Evolutionary conservation across 2,329 filamentous ascomycete species (phyloP).

Genomic region (Monosporascus sp.): DNA sequence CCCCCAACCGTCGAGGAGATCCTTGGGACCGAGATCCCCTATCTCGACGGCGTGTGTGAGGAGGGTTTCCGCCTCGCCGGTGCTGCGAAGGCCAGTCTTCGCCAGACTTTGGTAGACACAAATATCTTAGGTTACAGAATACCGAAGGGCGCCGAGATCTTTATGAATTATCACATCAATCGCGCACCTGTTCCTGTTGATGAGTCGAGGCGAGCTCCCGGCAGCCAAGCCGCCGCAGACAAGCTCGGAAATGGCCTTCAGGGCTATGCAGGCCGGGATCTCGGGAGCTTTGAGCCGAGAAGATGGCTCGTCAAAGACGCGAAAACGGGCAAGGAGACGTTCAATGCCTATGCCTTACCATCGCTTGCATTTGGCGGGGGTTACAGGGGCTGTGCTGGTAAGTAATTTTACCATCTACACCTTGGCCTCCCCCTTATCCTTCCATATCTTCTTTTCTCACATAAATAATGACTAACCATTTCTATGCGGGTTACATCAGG

Average conservation of each 20-base stretch:
- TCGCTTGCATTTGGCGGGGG: constrained; percentile 30
- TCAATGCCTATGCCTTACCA: constrained; percentile 29
- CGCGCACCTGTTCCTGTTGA: constrained; percentile 17
- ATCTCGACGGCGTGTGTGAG: constrained; percentile 8
- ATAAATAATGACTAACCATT: not conserved
- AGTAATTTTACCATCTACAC: not conserved
- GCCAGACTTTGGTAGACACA: constrained; percentile 7
- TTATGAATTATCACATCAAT: constrained; percentile 17
- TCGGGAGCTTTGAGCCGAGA: constrained; percentile 30
- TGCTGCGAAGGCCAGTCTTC: constrained; percentile 6
- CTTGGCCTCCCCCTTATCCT: not conserved
- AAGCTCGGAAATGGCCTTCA: constrained; percentile 22
- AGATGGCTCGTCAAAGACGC: constrained; percentile 30
- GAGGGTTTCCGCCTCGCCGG: constrained; percentile 6
- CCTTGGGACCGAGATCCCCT: constrained; percentile 8
- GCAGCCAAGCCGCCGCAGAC: constrained; percentile 19
- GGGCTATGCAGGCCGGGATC: constrained; percentile 8
- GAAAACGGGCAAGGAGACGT: constrained; percentile 19
- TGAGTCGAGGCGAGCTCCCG: constrained; percentile 23
- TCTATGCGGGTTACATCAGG: not conserved
- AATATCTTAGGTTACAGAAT: constrained; percentile 9
- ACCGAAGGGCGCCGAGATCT: constrained; percentile 10
- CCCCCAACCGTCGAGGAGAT: constrained; percentile 5
- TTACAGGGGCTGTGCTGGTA: constrained; percentile 30
- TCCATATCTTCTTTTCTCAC: not conserved